A percentile compares a stretch with the other conserved stretches of the same genome.
These are phyloP conservation scores for Emmonsia crescens DNA, from an alignment of 2,329 filamentous ascomycete genomes.

Conservation along the genomic window DNA sequence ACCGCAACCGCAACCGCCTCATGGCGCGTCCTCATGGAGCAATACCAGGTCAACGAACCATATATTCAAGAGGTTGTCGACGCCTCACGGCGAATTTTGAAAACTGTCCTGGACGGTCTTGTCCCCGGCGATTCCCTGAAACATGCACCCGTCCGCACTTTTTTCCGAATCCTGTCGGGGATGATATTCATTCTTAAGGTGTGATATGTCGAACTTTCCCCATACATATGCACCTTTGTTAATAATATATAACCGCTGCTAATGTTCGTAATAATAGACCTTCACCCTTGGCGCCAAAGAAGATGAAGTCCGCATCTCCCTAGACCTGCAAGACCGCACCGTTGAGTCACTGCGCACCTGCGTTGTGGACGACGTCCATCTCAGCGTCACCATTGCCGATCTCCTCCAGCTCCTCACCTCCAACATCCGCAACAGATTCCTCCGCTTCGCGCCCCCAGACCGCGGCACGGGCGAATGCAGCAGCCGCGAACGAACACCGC, in stretches of 20 bases:
- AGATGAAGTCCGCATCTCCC: conserved; percentile 48
- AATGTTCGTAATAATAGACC: conserved; percentile 29
- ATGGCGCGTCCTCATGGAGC: conserved; percentile 32
- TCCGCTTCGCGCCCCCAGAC: conserved; percentile 45
- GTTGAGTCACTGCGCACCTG: conserved; percentile 48
- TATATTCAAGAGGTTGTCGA: conserved; percentile 54
- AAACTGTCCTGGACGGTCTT: conserved; percentile 48
- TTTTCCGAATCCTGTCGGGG: conserved; percentile 53
- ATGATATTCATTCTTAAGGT: conserved; percentile 56
- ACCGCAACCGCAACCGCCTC: conserved; percentile 23
- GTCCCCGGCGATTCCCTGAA: conserved; percentile 48
- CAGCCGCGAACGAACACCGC: conserved; percentile 26
- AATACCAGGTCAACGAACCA: conserved; percentile 48
- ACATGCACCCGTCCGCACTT: conserved; percentile 53
- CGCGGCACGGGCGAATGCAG: conserved; percentile 31
- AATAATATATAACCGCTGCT: neutral
- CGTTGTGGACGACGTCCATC: conserved; percentile 56
- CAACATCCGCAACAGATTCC: conserved; percentile 47
- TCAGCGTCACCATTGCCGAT: conserved; percentile 52
- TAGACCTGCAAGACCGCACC: conserved; percentile 48
- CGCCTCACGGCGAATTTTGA: conserved; percentile 50
- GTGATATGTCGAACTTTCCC: conserved; percentile 10
- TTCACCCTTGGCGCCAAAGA: conserved; percentile 54
- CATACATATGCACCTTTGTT: neutral
- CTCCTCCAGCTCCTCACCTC: conserved; percentile 49